Evolutionary conservation across 2,329 filamentous ascomycete genomes (phyloP).

Genomic region (Colletotrichum sp.): DNA sequence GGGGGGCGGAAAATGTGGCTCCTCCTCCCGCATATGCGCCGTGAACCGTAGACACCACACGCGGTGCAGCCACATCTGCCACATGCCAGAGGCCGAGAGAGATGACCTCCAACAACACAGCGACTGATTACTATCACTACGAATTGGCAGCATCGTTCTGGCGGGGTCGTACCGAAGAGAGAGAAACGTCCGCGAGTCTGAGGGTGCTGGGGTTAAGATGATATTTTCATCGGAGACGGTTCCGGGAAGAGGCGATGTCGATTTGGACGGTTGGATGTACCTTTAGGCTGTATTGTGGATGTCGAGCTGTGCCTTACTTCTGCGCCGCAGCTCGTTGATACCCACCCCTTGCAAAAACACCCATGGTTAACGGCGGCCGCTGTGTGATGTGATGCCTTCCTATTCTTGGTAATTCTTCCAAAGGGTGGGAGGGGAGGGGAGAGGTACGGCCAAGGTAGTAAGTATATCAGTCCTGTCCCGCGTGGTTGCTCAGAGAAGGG

Average conservation of each 20-base stretch:
- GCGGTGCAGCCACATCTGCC: conserved; percentile 6
- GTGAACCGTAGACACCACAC: background rate
- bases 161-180: background rate
- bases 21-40: background rate
- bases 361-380: background rate
- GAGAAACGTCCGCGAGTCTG: background rate
- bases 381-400: background rate
- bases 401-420: background rate
- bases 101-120: background rate
- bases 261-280: background rate
- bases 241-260: background rate
- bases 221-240: background rate
- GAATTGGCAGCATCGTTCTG: background rate
- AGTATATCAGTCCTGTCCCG: background rate
- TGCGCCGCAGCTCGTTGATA: background rate
- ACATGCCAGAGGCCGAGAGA: background rate
- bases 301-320: background rate
- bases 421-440: background rate
- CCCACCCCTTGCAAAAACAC: background rate
- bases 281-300: background rate
- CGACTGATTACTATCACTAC: background rate
- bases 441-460: background rate
- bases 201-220: background rate
- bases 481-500: background rate
- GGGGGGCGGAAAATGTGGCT: background rate